phyloP scores from a whole-genome alignment of 1,284 basidiomycete species.

The Cryptococcus jaspeensis region DNA sequence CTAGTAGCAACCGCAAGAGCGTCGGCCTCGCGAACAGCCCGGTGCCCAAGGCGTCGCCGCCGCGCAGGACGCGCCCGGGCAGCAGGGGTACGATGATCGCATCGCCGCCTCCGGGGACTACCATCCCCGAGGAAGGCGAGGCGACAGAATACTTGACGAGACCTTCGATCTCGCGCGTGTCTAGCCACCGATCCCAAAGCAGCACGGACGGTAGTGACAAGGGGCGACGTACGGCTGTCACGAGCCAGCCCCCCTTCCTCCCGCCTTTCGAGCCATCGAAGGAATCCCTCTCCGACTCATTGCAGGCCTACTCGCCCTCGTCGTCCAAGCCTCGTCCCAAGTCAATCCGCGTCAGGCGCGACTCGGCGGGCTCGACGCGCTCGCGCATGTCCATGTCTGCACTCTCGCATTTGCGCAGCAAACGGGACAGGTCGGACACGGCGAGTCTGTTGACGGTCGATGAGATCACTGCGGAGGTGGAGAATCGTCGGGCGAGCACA shows the following conservation, averaged over 20 bases:
- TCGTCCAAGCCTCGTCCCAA: conserved; percentile 23
- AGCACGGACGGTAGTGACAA: conserved; percentile 15
- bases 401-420: conserved; percentile 72
- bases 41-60: conserved; percentile 16
- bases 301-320: conserved; percentile 55
- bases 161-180: conserved; percentile 3
- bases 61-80: conserved; percentile 21
- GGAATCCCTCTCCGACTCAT: conserved; percentile 73
- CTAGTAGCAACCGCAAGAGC: conserved; percentile 2
- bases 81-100: conserved; percentile 18
- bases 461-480: conserved; percentile 95
- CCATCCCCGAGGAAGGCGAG: conserved; percentile 45
- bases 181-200: too few relatives aligned
- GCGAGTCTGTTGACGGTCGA: conserved; percentile 93
- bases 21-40: neutral
- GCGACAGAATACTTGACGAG: neutral
- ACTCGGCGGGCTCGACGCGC: conserved; percentile 55
- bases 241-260: conserved; percentile 58
- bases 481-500: conserved; percentile 67
- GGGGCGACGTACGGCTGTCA: conserved; percentile 18
- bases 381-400: conserved; percentile 64
- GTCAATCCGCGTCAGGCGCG: conserved; percentile 53
- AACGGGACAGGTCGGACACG: conserved; percentile 79
- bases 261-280: conserved; percentile 77
- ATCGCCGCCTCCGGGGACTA: conserved; percentile 28